Evolutionary conservation across 2,329 filamentous ascomycete species (phyloP).

Genomic region (Calonectria pseudoreteaudii): DNA sequence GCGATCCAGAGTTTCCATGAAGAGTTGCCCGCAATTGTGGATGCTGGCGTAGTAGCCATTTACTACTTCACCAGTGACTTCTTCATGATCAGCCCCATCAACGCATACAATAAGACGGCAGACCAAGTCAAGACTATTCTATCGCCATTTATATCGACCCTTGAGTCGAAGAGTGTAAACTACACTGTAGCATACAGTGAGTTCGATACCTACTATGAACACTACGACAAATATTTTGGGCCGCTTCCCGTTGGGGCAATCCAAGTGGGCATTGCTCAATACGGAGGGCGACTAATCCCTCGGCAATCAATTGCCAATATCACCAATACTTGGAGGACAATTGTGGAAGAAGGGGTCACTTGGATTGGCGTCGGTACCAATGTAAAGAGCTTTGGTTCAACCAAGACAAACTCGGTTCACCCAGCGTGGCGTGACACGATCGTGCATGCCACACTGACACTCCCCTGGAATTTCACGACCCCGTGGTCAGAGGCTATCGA

Average conservation of each 20-base stretch:
- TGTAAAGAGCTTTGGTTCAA: conserved; percentile 41
- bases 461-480: conserved; percentile 9
- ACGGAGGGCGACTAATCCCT: conserved; percentile 41
- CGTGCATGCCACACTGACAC: conserved; percentile 33
- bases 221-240: conserved; percentile 56
- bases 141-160: conserved; percentile 34
- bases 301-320: neutral
- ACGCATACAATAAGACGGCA: conserved; percentile 58
- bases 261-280: conserved; percentile 43
- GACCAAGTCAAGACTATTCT: conserved; percentile 58
- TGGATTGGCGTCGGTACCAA: conserved; percentile 45
- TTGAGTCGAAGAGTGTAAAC: conserved; percentile 25
- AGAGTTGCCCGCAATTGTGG: conserved; percentile 58
- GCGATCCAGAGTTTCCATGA: conserved; percentile 59
- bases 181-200: conserved; percentile 31
- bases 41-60: conserved; percentile 61
- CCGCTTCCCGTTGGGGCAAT: conserved; percentile 54
- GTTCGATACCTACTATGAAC: conserved; percentile 49
- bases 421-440: conserved; percentile 55
- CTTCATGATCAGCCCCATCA: conserved; percentile 55
- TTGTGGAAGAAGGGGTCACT: conserved; percentile 38
- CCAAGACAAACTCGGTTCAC: conserved; percentile 50
- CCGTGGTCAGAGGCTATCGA: neutral
- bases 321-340: conserved; percentile 17
- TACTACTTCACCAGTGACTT: conserved; percentile 60